A percentile compares a stretch with the other conserved stretches of the same genome.
Conservation (phyloP, 331 rosid genomes). For the Acacia concinna region DNA sequence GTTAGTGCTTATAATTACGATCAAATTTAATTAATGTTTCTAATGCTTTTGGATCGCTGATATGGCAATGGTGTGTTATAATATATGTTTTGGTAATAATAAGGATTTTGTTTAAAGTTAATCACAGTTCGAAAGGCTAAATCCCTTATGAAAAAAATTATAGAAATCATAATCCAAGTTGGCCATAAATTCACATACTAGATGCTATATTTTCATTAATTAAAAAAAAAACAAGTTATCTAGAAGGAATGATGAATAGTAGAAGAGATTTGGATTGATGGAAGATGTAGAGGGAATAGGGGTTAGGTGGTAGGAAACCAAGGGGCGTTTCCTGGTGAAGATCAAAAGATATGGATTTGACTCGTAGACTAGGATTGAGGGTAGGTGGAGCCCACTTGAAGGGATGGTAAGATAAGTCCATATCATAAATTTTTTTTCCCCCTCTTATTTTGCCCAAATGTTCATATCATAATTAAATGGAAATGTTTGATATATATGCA, state of each 20-base stretch:
- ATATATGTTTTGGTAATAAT: no score
- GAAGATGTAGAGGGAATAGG: background rate
- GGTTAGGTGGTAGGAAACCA: background rate
- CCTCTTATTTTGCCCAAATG: no score
- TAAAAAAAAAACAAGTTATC: background rate
- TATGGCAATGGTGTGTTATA: no score
- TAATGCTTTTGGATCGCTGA: background rate
- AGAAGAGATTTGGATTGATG: background rate
- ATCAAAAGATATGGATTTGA: background rate
- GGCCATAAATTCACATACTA: background rate
- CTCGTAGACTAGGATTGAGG: background rate
- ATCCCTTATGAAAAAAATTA: no score
- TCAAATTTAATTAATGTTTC: no score
- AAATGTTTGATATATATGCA: constrained; percentile 32
- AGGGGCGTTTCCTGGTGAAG: background rate
- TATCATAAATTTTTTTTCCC: no score
- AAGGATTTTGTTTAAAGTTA: no score
- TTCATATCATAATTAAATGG: constrained; percentile 34
- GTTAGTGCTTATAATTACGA: no score
- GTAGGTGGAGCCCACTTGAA: background rate
- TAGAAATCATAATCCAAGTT: no score
- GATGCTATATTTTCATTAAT: background rate
- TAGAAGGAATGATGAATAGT: background rate
- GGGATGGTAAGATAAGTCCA: constrained; percentile 36
- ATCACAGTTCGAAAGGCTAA: background rate